phyloP scores from a whole-genome alignment of 2,329 filamentous ascomycete species.

The Pseudogymnoascus sp. region DNA sequence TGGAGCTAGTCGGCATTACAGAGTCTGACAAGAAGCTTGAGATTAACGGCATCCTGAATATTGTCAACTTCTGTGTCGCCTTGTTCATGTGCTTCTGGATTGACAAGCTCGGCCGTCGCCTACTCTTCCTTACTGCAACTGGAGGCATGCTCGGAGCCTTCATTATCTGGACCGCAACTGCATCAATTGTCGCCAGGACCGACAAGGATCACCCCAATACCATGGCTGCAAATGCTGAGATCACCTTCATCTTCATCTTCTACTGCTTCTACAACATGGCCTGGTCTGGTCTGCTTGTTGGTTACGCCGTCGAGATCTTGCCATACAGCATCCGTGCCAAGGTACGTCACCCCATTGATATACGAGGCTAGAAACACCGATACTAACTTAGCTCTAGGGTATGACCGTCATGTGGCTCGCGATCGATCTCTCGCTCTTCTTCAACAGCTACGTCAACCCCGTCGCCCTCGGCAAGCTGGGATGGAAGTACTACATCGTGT shows the following conservation, averaged over 20 bases:
- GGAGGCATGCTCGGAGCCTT: slow-evolving; percentile 19
- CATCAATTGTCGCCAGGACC: slow-evolving; percentile 30
- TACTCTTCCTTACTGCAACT: slow-evolving; percentile 21
- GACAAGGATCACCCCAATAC: slow-evolving; percentile 19
- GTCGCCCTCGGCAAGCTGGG: slow-evolving; percentile 29
- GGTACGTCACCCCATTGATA: slow-evolving; percentile 3
- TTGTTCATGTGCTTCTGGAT: slow-evolving; percentile 24
- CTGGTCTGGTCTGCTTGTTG: slow-evolving; percentile 24
- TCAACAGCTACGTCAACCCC: slow-evolving; percentile 32
- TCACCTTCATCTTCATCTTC: slow-evolving; percentile 45
- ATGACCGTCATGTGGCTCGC: slow-evolving; percentile 32
- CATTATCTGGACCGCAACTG: slow-evolving; percentile 25
- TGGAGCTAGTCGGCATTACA: slow-evolving; percentile 30
- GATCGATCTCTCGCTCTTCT: slow-evolving; percentile 34
- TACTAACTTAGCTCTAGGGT: slow-evolving; percentile 3
- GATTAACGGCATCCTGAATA: slow-evolving; percentile 25
- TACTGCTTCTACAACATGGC: slow-evolving; percentile 36
- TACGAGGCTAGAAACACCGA: background rate
- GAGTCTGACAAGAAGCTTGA: slow-evolving; percentile 27
- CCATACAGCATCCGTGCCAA: slow-evolving; percentile 25
- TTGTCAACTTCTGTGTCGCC: slow-evolving; percentile 23
- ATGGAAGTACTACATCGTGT: slow-evolving; percentile 38
- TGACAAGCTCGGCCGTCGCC: slow-evolving; percentile 26
- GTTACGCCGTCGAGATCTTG: slow-evolving; percentile 25
- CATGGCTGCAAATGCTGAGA: slow-evolving; percentile 21